Conservation (phyloP, 2,329 filamentous ascomycete species). For the Penicillium oxalicum region DNA sequence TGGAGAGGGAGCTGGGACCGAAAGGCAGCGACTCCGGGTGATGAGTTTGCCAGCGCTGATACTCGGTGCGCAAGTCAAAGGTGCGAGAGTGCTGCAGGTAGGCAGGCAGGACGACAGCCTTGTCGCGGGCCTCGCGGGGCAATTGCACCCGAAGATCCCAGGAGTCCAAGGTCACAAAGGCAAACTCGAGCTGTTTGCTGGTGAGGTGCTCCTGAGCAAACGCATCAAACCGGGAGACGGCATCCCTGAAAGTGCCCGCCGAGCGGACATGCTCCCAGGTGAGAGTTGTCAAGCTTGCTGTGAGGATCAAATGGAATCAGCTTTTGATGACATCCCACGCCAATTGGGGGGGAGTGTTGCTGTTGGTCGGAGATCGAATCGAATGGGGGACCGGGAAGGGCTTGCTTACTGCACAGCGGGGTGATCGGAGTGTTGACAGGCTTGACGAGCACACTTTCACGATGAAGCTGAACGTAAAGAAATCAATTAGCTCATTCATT, state of each 20-base stretch:
- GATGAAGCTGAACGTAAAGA: conserved; percentile 62
- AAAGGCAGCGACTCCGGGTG: conserved; percentile 97
- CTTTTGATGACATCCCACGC: conserved; percentile 16
- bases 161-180: conserved; percentile 95
- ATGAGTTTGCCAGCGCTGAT: conserved; percentile 97
- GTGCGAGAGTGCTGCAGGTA: conserved; percentile 97
- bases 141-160: conserved; percentile 98
- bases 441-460: conserved; percentile 94
- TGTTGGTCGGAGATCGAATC: background rate
- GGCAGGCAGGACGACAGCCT: conserved; percentile 90
- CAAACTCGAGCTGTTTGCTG: conserved; percentile 89
- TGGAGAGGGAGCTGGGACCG: conserved; percentile 87
- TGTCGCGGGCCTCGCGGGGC: conserved; percentile 94
- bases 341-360: conserved; percentile 3
- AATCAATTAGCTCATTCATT: conserved; percentile 9
- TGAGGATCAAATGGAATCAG: conserved; percentile 11
- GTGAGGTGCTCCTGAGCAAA: conserved; percentile 90
- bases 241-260: conserved; percentile 94
- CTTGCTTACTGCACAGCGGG: conserved; percentile 88
- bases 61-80: conserved; percentile 94
- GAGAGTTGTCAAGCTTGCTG: conserved; percentile 91
- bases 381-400: conserved; percentile 6
- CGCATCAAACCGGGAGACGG: conserved; percentile 87
- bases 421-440: conserved; percentile 98
- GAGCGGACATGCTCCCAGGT: conserved; percentile 99